Conservation (phyloP, 805 yeast genomes). For the Yamadazyma olivae region DNA sequence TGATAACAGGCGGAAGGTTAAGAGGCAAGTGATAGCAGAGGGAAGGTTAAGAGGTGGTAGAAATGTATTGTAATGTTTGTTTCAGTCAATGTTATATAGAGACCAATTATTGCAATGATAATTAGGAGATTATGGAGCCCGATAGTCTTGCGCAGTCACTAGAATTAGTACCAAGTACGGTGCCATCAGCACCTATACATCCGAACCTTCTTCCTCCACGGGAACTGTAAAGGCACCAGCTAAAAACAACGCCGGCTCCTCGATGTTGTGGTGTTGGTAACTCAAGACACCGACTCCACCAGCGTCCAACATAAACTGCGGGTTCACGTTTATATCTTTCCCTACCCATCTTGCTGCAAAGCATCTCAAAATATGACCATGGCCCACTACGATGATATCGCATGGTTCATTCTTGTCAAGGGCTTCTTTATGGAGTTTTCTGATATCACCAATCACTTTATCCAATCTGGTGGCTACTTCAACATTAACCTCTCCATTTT, state of each 20-base stretch:
- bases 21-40: too few relatives aligned
- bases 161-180: too few relatives aligned
- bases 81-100: too few relatives aligned
- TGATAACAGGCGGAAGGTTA: too few relatives aligned
- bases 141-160: too few relatives aligned
- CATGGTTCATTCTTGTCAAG: conserved; percentile 50
- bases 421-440: conserved; percentile 54
- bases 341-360: conserved; percentile 88
- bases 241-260: conserved; percentile 83
- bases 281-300: conserved; percentile 93
- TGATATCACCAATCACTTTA: conserved; percentile 61
- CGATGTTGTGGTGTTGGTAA: conserved; percentile 78
- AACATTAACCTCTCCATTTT: conserved; percentile 72
- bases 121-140: too few relatives aligned
- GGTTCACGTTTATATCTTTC: conserved; percentile 57
- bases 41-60: too few relatives aligned
- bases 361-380: conserved; percentile 89
- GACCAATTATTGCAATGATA: too few relatives aligned
- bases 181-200: conserved; percentile 12
- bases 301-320: conserved; percentile 84
- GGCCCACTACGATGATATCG: conserved; percentile 84
- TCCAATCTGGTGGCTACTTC: conserved; percentile 75
- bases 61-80: too few relatives aligned
- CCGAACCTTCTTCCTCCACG: conserved; percentile 49
- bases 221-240: conserved; percentile 84